Evolutionary conservation across 352 stramenopile genomes (phyloP), one percentile per base, ranked within the genome.

Genomic region (Globisporangium viniferum): DNA sequence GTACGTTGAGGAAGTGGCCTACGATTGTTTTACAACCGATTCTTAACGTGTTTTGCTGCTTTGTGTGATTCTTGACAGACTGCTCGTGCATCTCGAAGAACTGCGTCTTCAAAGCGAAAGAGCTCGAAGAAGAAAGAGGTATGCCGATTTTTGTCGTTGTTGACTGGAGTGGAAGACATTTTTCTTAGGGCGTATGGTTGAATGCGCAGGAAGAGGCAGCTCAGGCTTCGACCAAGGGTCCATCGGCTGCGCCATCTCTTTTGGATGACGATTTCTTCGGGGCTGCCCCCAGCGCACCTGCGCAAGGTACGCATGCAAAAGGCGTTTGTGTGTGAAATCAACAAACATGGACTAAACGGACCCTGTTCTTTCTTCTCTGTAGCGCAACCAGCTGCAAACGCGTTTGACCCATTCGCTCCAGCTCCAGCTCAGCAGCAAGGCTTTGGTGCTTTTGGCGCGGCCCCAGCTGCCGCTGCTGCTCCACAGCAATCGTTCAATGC

Each of bases 201-300:
- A 74, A 20, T 59, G 31, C 5, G 31, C 31, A 91, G 62, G 75
- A 86, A 61, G 67, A 75, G 18, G 73, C 78, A 58, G 62, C 66
- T 24, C 75, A 79, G 33, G 54, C 76, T 33, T 58, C 73, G 54
- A 74, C 77, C 1, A 93, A 91, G 71, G 75, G 76, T 15, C 82
- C 85, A 5, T 89, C 85, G 15, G 72, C 82, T 18, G 77, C 80
- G 15, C 85, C 88, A 8, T 93, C 85, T 5, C 77, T 95, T 3
- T 67, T 95, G 35, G 88, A 93, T 54, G 81, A 82, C 46, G 85
- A 93, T 65, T 93, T 95, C 65, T 95, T 95, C 51, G 76, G 73
- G 7, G 68, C 78, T 6, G 39, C 81, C 53, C 59, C 77, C 7
- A 73, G n/a, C n/a, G 64, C 80, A 56, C 67, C 81, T 9, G 68